phyloP scores from a whole-genome alignment of 2,329 filamentous ascomycete genomes.

The Thelonectria olida region DNA sequence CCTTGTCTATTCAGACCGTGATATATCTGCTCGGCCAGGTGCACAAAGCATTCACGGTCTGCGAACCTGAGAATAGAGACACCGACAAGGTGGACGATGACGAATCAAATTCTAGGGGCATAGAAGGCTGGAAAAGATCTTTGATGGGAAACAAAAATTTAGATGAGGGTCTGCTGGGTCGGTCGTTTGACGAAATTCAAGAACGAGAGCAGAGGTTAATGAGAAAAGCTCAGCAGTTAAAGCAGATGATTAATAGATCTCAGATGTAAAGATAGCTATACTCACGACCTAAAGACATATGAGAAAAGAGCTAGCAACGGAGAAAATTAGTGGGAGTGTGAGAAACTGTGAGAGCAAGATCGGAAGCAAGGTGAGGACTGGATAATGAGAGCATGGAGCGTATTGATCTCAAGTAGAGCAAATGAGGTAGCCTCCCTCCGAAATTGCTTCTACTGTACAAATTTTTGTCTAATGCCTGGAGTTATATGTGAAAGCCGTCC shows the following conservation, averaged over 20 bases:
- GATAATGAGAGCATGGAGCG: no score
- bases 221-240: slow-evolving; percentile 16
- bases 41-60: slow-evolving; percentile 10
- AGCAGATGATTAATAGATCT: slow-evolving; percentile 22
- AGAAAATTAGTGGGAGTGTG: no score
- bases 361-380: no score
- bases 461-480: no score
- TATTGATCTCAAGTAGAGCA: no score
- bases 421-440: no score
- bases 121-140: slow-evolving; percentile 13
- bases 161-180: slow-evolving; percentile 20
- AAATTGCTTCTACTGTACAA: no score
- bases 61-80: not conserved
- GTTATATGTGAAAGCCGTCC: no score
- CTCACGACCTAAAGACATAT: no score
- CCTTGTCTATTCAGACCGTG: slow-evolving; percentile 21
- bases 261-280: slow-evolving; percentile 15
- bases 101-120: not conserved
- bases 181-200: slow-evolving; percentile 21
- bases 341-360: no score
- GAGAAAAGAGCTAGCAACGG: no score
- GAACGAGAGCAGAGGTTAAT: slow-evolving; percentile 20
- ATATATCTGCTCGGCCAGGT: slow-evolving; percentile 19
- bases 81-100: not conserved
- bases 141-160: slow-evolving; percentile 13